phyloP scores from a whole-genome alignment of 805 yeast genomes.

The Monosporozyma aerobia region DNA sequence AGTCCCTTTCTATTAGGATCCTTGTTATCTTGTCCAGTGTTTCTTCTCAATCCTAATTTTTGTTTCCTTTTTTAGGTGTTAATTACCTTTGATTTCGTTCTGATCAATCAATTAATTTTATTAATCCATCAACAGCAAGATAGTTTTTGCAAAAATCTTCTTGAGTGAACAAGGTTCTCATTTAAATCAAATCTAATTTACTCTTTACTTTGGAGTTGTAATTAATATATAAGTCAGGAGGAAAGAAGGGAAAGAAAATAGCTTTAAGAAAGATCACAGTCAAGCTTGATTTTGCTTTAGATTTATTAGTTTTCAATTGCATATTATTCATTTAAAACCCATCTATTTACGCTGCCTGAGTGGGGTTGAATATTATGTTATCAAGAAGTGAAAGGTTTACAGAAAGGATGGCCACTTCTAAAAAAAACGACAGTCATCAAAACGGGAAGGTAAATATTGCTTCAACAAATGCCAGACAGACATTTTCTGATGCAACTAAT shows the following conservation, averaged over 20 bases:
- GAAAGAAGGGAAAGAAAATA: neutral
- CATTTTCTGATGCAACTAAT: neutral
- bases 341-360: neutral
- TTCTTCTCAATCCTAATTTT: neutral
- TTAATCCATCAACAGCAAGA: neutral
- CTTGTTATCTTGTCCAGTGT: neutral
- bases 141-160: neutral
- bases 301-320: neutral
- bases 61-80: neutral
- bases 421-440: neutral
- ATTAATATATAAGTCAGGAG: neutral
- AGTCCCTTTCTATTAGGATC: neutral
- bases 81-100: neutral
- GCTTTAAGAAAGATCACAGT: neutral
- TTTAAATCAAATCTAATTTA: neutral
- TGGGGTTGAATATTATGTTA: neutral
- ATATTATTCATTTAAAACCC: neutral
- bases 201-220: neutral
- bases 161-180: neutral
- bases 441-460: neutral
- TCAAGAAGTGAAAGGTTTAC: neutral
- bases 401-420: neutral
- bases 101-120: neutral
- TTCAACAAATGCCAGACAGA: neutral
- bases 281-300: neutral